Evolutionary conservation across 805 yeast genomes (phyloP).

Genomic region (Soucietia sequanensis): DNA sequence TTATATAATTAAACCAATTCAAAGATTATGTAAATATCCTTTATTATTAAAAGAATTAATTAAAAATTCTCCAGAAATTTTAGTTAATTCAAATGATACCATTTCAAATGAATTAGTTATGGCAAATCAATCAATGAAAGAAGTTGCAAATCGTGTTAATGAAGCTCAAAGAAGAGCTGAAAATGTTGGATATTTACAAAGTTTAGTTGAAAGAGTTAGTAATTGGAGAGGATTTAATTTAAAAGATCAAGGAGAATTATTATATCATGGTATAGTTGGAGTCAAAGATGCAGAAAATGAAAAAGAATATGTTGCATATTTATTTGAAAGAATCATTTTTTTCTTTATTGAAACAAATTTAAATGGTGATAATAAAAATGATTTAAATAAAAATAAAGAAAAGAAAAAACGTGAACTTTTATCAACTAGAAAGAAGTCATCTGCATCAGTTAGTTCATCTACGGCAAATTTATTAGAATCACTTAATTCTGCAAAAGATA

Average conservation of each 20-base stretch:
- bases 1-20: conserved; percentile 90
- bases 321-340: conserved; percentile 68
- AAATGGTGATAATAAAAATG: conserved; percentile 12
- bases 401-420: conserved; percentile 40
- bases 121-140: conserved; percentile 74
- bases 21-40: conserved; percentile 94
- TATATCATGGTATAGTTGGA: conserved; percentile 69
- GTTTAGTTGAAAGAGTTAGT: conserved; percentile 67
- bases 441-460: conserved; percentile 40
- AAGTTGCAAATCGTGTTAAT: conserved; percentile 83
- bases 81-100: conserved; percentile 8
- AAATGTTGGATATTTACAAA: conserved; percentile 68
- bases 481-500: conserved; percentile 25
- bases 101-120: conserved; percentile 56
- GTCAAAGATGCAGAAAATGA: conserved; percentile 71
- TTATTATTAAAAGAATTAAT: conserved; percentile 72
- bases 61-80: conserved; percentile 53
- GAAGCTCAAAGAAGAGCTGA: conserved; percentile 93
- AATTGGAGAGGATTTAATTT: conserved; percentile 93
- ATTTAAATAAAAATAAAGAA: conserved; percentile 22
- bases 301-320: conserved; percentile 83
- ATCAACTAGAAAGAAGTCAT: conserved; percentile 49
- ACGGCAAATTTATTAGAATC: conserved; percentile 35
- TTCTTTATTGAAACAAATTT: conserved; percentile 37
- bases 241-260: conserved; percentile 78